phyloP scores from a whole-genome alignment of 2,329 filamentous ascomycete species.

The Knoxdaviesia capensis region DNA sequence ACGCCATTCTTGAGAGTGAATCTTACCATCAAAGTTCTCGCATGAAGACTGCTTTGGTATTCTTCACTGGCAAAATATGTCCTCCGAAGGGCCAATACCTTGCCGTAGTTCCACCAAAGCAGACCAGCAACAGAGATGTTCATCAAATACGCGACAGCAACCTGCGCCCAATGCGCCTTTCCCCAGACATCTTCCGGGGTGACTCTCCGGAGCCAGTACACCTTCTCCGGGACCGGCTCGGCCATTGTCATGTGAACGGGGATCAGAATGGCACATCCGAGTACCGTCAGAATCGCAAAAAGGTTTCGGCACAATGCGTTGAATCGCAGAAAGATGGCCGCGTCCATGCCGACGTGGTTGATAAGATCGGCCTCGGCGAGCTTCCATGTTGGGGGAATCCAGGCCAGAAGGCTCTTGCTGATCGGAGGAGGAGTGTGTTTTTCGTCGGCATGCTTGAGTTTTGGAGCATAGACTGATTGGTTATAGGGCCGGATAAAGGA shows the following conservation, averaged over 20 bases:
- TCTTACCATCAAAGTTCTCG: slow-evolving; percentile 44
- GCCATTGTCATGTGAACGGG: slow-evolving; percentile 47
- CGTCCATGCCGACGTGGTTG: slow-evolving; percentile 75
- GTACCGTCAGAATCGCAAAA: slow-evolving; percentile 49
- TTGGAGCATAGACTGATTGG: slow-evolving; percentile 81
- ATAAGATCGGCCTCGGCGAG: slow-evolving; percentile 63
- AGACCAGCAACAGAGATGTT: slow-evolving; percentile 61
- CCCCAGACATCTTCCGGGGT: slow-evolving; percentile 36
- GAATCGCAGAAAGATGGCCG: slow-evolving; percentile 75
- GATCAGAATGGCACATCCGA: slow-evolving; percentile 61
- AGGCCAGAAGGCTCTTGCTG: slow-evolving; percentile 72
- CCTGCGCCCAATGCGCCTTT: slow-evolving; percentile 34
- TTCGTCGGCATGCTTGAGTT: slow-evolving; percentile 78
- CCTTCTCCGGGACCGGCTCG: slow-evolving; percentile 13
- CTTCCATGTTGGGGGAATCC: slow-evolving; percentile 59
- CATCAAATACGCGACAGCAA: slow-evolving; percentile 42
- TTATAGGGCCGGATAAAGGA: slow-evolving; percentile 83
- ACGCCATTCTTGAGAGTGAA: not conserved
- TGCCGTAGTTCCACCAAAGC: slow-evolving; percentile 78
- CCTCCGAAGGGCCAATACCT: slow-evolving; percentile 49
- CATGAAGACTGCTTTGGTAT: slow-evolving; percentile 73
- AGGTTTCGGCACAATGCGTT: slow-evolving; percentile 83
- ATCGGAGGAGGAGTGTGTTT: slow-evolving; percentile 75
- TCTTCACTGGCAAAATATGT: slow-evolving; percentile 70
- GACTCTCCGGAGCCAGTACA: slow-evolving; percentile 34